phyloP scores from a whole-genome alignment of 2,329 filamentous ascomycete species.

The Stagonosporopsis cucurbitacearum region DNA sequence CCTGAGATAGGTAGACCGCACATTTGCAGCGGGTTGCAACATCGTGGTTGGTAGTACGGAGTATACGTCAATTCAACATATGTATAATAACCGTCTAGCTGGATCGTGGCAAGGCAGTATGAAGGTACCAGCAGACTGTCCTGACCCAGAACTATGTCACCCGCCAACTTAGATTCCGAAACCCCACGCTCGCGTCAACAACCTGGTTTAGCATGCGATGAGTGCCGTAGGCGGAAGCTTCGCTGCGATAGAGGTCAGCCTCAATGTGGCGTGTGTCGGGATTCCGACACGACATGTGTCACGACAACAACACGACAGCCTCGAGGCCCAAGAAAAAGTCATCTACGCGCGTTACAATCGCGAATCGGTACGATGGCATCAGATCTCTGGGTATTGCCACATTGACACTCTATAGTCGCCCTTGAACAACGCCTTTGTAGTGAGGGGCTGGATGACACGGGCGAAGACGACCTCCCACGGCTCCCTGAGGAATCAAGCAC shows the following conservation, averaged over 20 bases:
- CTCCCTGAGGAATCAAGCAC: background rate
- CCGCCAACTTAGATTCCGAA: background rate
- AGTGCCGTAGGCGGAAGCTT: constrained; percentile 8
- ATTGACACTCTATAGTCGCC: background rate
- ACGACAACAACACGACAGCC: constrained; percentile 7
- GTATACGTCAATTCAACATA: too few relatives aligned
- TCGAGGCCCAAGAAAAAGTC: constrained; percentile 6
- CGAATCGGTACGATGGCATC: constrained; percentile 5
- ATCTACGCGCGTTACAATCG: constrained; percentile 8
- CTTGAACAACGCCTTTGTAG: constrained; percentile 3
- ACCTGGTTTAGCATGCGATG: constrained; percentile 8
- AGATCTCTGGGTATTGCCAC: too few relatives aligned
- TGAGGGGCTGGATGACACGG: background rate
- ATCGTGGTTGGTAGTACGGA: too few relatives aligned
- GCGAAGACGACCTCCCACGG: background rate
- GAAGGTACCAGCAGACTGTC: too few relatives aligned
- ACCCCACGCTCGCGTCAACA: constrained; percentile 6
- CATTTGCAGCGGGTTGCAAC: too few relatives aligned
- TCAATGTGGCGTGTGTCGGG: constrained; percentile 7
- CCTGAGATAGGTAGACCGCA: too few relatives aligned
- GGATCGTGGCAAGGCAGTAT: too few relatives aligned
- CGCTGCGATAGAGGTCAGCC: constrained; percentile 9
- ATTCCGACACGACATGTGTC: constrained; percentile 6
- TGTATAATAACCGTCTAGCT: too few relatives aligned
- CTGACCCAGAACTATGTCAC: background rate